Conservation (phyloP, 805 yeast genomes). For the Sugiyamaella mastotermitis region DNA sequence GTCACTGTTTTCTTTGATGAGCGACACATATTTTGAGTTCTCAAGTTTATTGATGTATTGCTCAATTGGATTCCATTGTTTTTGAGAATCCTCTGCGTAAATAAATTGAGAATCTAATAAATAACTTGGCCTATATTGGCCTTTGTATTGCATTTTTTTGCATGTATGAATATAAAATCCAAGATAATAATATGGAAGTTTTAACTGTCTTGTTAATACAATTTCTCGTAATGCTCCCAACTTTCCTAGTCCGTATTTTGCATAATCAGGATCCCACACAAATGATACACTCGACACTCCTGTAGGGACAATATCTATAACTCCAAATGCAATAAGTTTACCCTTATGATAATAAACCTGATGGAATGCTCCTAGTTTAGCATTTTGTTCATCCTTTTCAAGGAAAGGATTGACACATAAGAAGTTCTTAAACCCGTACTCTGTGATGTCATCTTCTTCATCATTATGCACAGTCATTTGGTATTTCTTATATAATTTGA, state of each 20-base stretch:
- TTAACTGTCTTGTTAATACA: conserved; percentile 42
- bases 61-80: conserved; percentile 13
- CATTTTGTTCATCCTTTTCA: neutral
- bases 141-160: conserved; percentile 76
- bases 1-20: conserved; percentile 3
- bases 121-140: conserved; percentile 41
- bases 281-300: conserved; percentile 75
- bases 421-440: conserved; percentile 52
- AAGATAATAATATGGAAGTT: conserved; percentile 57
- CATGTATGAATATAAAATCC: conserved; percentile 81
- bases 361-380: conserved; percentile 56
- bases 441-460: conserved; percentile 38
- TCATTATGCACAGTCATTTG: conserved; percentile 71
- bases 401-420: conserved; percentile 63
- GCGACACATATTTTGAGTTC: conserved; percentile 5
- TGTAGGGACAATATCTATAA: conserved; percentile 68
- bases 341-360: conserved; percentile 67
- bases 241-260: conserved; percentile 67
- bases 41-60: conserved; percentile 7
- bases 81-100: neutral
- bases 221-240: conserved; percentile 70
- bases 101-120: conserved; percentile 29
- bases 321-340: conserved; percentile 65
- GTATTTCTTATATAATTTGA: conserved; percentile 45
- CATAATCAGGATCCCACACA: conserved; percentile 79